Evolutionary conservation across 257 asterid species (phyloP).

Genomic region (Orobanche coerulescens): DNA sequence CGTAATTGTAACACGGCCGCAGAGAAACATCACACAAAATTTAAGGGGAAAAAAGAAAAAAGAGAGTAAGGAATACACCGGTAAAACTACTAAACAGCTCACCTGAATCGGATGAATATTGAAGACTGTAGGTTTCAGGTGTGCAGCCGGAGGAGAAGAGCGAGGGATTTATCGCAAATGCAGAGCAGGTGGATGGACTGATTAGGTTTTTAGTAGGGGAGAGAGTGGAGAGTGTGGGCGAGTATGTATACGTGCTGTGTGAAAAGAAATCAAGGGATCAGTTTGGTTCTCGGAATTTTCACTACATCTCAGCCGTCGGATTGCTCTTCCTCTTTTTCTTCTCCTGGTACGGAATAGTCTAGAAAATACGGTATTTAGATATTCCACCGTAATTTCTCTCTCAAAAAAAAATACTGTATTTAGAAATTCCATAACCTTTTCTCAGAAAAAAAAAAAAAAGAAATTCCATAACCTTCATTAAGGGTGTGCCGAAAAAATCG

Average conservation of each 20-base stretch:
- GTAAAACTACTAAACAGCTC: neutral
- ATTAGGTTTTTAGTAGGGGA: conserved; percentile 34
- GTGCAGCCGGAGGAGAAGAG: conserved; percentile 14
- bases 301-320: conserved; percentile 27
- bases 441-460: no score
- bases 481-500: no score
- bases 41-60: neutral
- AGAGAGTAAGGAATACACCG: neutral
- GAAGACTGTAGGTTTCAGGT: neutral
- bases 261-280: conserved; percentile 21
- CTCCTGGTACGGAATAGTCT: conserved; percentile 26
- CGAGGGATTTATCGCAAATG: conserved; percentile 26
- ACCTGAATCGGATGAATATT: conserved; percentile 18
- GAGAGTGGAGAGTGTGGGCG: conserved; percentile 10
- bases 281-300: conserved; percentile 21
- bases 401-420: no score
- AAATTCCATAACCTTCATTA: no score
- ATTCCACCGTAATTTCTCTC: no score
- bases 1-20: neutral
- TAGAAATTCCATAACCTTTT: no score
- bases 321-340: conserved; percentile 7
- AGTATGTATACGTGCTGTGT: conserved; percentile 12
- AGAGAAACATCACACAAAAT: conserved; percentile 16
- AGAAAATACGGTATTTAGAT: no score
- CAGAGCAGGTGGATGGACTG: conserved; percentile 11